Evolutionary conservation across 2,329 filamentous ascomycete genomes (phyloP), one percentile per base, ranked within the genome.

Genomic region (Sclerotinia sclerotiorum): DNA sequence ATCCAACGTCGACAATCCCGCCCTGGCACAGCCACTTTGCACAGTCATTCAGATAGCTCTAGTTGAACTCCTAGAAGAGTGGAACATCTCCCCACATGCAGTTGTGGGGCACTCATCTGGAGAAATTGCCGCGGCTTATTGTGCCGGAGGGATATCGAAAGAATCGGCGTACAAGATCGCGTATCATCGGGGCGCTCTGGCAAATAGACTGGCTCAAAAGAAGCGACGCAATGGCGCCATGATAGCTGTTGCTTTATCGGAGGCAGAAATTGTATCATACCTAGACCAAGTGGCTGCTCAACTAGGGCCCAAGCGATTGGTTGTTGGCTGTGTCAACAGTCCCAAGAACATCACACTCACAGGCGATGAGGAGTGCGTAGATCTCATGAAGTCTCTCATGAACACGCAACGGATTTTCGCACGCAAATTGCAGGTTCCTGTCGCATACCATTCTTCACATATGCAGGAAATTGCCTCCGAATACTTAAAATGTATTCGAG

Each of bases 371-470:
- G 6, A 32, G 11, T n/a, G 67, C 10, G 49, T 67, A 2, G 68
- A 76, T 5, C 51, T 62, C 6, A 6, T 56, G 5, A 24, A 55
- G 19, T 27, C 32, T 8, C 19, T 62, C 2, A 32, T 72, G 48
- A 42, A 72, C 27, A 51, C 57, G 19, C 67, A 66, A 3, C 63
- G 62, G 2, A 66, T 79, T 1, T 79, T 80, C 67, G 73, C 76
- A 1, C 72, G 80, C 3, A 75, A 76, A 24, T 62, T 73, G 1
- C 52, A 66, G 10, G 79, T 81, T n/a, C 77, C 79, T 55, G 78
- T 76, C 5, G 81, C 81, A 1, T 83, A 82, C 70, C 81, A 83
- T 57, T 74, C 75, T 4, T 70, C 70, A 4, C 75, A 77, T 27
- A 80, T 80, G 78, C 19, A 21, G 6, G 19, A 17, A 6, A 21